Evolutionary conservation across 2,329 filamentous ascomycete genomes (phyloP).

Genomic region (Beauveria asiatica): DNA sequence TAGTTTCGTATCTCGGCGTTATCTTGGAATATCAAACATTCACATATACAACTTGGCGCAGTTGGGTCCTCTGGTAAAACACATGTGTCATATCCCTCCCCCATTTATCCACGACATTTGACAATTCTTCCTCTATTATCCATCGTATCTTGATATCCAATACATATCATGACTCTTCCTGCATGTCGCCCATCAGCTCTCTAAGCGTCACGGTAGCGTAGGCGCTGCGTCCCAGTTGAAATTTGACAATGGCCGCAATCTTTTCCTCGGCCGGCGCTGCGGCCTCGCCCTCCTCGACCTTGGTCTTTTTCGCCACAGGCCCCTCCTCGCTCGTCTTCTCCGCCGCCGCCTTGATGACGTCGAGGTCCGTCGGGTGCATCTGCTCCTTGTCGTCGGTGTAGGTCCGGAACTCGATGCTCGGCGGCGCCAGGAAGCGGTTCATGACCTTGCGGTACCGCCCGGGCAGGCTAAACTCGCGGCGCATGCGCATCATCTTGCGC

Average conservation of each 20-base stretch:
- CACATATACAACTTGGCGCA: neutral
- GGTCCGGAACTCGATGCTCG: conserved; percentile 58
- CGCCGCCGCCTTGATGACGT: conserved; percentile 46
- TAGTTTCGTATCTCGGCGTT: neutral
- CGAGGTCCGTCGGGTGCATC: conserved; percentile 80
- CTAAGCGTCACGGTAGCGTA: conserved; percentile 79
- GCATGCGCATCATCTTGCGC: conserved; percentile 73
- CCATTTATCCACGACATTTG: too few relatives aligned
- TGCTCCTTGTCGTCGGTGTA: conserved; percentile 71
- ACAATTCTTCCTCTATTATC: too few relatives aligned
- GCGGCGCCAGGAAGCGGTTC: conserved; percentile 56
- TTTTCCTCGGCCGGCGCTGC: conserved; percentile 21
- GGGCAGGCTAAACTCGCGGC: conserved; percentile 80
- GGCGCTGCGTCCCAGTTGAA: conserved; percentile 69
- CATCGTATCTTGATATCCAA: neutral
- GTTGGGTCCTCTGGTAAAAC: neutral
- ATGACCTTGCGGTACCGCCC: conserved; percentile 84
- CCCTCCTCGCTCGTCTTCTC: conserved; percentile 11
- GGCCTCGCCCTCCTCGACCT: conserved; percentile 18
- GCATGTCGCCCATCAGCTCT: conserved; percentile 57
- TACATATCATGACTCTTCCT: conserved; percentile 16
- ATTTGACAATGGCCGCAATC: conserved; percentile 62
- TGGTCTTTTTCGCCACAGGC: conserved; percentile 11
- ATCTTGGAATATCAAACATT: neutral
- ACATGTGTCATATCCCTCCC: neutral